Percentiles rank a stretch among this genome's conserved stretches.
These are phyloP conservation scores for Biscogniauxia sp. DNA, from an alignment of 2,329 filamentous ascomycete species.

Conservation along the genomic window DNA sequence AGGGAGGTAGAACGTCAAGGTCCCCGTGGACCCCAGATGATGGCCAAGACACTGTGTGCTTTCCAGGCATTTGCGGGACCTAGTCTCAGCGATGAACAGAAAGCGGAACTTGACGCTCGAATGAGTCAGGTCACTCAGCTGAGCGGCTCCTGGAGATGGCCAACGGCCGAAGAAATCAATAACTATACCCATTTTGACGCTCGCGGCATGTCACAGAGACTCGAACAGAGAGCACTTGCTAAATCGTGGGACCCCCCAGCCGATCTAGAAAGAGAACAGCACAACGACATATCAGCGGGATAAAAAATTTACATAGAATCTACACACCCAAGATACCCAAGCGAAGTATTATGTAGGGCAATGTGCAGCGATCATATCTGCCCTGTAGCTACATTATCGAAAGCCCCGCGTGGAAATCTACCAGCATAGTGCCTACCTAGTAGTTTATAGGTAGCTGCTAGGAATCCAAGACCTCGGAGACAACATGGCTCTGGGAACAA, in stretches of 20 bases:
- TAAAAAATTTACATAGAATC: not conserved
- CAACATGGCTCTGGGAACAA: no score
- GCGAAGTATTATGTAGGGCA: not conserved
- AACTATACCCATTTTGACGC: conserved; percentile 23
- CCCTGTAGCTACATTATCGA: not conserved
- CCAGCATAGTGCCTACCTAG: no score
- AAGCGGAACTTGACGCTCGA: conserved; percentile 14
- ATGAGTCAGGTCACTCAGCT: conserved; percentile 17
- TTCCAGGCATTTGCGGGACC: conserved; percentile 50
- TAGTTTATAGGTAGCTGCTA: no score
- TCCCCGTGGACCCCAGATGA: conserved; percentile 27
- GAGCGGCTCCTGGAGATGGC: conserved; percentile 28
- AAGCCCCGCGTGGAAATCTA: no score
- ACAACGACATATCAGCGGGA: not conserved
- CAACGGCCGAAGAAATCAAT: conserved; percentile 28
- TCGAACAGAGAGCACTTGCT: conserved; percentile 17
- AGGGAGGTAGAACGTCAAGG: conserved; percentile 31
- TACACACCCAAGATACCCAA: not conserved
- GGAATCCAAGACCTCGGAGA: no score
- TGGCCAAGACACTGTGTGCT: conserved; percentile 40
- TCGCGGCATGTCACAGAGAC: conserved; percentile 17
- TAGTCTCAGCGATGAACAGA: conserved; percentile 33
- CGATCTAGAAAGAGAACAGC: not conserved
- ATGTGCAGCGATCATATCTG: not conserved
- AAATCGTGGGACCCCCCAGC: conserved; percentile 1